Conservation (phyloP, 2,329 filamentous ascomycete genomes). For the Hirsutella minnesotensis region DNA sequence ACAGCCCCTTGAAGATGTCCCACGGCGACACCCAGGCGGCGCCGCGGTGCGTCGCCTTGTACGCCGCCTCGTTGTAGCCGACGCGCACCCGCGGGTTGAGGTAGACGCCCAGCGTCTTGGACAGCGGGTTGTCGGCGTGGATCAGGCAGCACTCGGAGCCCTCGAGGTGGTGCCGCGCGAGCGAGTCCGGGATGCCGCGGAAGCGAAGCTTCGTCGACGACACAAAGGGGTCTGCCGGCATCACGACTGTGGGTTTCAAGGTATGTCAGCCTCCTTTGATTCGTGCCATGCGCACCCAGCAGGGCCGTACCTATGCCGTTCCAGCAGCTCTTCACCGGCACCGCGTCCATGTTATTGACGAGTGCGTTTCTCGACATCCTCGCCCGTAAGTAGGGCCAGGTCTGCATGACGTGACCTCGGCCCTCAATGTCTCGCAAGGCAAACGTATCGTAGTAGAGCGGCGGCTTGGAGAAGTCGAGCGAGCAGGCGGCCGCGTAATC, state of each 20-base stretch:
- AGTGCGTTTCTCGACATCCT: constrained; percentile 39
- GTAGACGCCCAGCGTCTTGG: constrained; percentile 42
- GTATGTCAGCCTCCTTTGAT: neutral
- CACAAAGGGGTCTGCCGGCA: constrained; percentile 45
- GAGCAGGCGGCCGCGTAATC: constrained; percentile 51
- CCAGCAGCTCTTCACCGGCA: constrained; percentile 33
- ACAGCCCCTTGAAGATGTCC: constrained; percentile 40
- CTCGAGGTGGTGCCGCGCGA: constrained; percentile 54
- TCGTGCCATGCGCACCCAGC: neutral
- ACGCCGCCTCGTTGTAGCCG: constrained; percentile 45
- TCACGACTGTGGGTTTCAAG: constrained; percentile 21
- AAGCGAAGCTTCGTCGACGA: constrained; percentile 38
- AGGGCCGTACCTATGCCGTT: constrained; percentile 27
- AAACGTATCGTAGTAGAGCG: constrained; percentile 50
- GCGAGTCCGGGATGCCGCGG: constrained; percentile 49
- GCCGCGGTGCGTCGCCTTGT: constrained; percentile 31
- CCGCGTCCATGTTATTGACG: constrained; percentile 31
- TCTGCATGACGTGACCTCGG: constrained; percentile 35
- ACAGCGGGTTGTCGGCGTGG: constrained; percentile 57
- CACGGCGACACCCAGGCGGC: constrained; percentile 33
- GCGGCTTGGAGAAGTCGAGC: constrained; percentile 43
- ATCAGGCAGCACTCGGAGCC: constrained; percentile 72
- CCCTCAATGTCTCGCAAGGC: constrained; percentile 44
- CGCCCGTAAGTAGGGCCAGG: constrained; percentile 48
- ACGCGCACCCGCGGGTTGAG: constrained; percentile 60